A percentile compares a stretch with the other conserved stretches of the same genome.
Conservation (phyloP, 495 filamentous ascomycete species). For the Bryoglossum gracile region DNA sequence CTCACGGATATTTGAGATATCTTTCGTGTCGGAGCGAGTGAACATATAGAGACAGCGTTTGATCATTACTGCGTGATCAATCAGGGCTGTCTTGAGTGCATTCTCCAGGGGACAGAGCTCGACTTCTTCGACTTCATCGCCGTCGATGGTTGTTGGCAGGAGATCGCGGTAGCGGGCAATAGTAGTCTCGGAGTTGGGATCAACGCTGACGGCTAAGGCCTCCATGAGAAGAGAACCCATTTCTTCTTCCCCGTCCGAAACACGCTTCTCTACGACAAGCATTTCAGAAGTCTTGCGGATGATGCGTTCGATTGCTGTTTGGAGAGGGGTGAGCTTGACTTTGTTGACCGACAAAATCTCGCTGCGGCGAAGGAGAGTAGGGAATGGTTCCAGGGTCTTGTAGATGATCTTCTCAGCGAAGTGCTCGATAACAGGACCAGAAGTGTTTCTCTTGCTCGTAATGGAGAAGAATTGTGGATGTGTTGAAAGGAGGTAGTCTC, state of each 20-base stretch:
- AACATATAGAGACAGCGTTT: constrained; percentile 74
- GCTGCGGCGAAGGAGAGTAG: constrained; percentile 81
- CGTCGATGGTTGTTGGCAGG: constrained; percentile 37
- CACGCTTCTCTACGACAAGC: constrained; percentile 60
- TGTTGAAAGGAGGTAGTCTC: constrained; percentile 76
- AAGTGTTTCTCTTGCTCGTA: constrained; percentile 58
- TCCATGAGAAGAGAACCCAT: constrained; percentile 56
- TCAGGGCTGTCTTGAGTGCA: constrained; percentile 75
- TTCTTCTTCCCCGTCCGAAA: constrained; percentile 68
- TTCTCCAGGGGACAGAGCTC: constrained; percentile 64
- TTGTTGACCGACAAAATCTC: constrained; percentile 60
- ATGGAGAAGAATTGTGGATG: constrained; percentile 66
- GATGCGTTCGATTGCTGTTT: constrained; percentile 88
- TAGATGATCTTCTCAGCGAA: constrained; percentile 84
- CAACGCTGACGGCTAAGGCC: constrained; percentile 64
- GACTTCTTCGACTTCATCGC: constrained; percentile 40
- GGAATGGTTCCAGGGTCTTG: constrained; percentile 78
- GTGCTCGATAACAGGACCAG: constrained; percentile 57
- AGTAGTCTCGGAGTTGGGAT: constrained; percentile 56
- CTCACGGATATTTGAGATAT: not conserved
- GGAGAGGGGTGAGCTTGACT: constrained; percentile 25
- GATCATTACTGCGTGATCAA: constrained; percentile 83
- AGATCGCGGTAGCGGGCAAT: constrained; percentile 70
- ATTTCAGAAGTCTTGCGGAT: constrained; percentile 86
- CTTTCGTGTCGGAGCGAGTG: constrained; percentile 37